Conservation (phyloP, 202 grass and related monocot genomes). For the Panicum virgatum region DNA sequence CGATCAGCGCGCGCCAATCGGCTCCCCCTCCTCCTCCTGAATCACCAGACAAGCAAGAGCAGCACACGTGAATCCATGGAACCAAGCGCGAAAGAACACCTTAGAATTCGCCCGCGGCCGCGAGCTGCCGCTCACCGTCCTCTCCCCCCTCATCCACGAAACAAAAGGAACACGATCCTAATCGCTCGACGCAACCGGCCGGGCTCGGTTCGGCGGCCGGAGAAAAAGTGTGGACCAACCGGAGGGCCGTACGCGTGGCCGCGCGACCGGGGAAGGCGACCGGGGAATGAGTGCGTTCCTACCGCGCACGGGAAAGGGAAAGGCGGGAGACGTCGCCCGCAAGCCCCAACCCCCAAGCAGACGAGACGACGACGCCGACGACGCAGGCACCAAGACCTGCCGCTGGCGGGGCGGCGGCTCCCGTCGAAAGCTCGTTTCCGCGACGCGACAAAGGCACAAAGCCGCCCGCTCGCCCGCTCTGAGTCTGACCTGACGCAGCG, state of each 20-base stretch:
- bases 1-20: constrained; percentile 8
- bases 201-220: neutral
- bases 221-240: constrained; percentile 11
- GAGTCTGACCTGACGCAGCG: constrained; percentile 21
- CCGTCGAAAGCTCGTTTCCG: neutral
- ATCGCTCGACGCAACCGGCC: neutral
- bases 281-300: neutral
- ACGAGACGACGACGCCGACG: no score
- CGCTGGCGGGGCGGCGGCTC: no score
- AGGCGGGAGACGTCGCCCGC: constrained; percentile 30
- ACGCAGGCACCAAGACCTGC: neutral
- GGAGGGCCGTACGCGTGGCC: constrained; percentile 9
- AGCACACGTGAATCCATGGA: neutral
- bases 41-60: constrained; percentile 2
- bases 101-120: neutral
- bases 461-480: neutral
- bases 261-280: neutral
- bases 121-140: constrained; percentile 20
- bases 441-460: constrained; percentile 19
- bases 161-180: neutral
- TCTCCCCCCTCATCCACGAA: neutral
- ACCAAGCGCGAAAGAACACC: neutral
- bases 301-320: constrained; percentile 1
- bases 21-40: constrained; percentile 8
- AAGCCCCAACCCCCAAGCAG: neutral